Base-by-base conservation (phyloP, 805 yeast species). In the Sugiyamaella mastotermitis region DNA sequence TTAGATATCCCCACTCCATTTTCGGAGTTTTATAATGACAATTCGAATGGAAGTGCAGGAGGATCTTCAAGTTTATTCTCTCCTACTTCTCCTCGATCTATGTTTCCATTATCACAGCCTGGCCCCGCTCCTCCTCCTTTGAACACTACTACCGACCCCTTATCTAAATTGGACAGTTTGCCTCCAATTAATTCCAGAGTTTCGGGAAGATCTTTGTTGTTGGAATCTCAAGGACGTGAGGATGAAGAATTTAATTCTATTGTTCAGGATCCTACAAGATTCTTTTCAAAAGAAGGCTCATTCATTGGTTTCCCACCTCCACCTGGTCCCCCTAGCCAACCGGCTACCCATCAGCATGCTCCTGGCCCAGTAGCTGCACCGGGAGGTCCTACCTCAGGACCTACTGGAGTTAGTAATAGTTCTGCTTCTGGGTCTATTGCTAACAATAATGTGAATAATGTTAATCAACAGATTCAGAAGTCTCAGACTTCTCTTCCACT, bases 231-330 rank as follows among this genome's bases (percentile, higher is more conserved):
- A 13, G 52, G 51, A 23, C 42, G 50, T 7, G 60, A 55, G 14
- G 56, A 56, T 33, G 57, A 54, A 20, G 59, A 52, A 37, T 56
- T 52, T 29, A 52, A 49, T 32, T 54, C 50, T 25, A 40, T 56
- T 31, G 59, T 56, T 16, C 52, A 50, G 30, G 57, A 54, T 37
- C 55, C 59, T 2, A 47, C 47, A 2, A 48, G 53, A 13, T 54
- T 57, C 52, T 40, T 51, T 33, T 36, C 32, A 11, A 18, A 33
- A 14, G 40, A 43, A 11, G 29, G 42, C 3, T 40, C 37, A 18
- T 33, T 35, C 14, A 24, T 35, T 33, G 42, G 38, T 11, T 37
- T 40, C 33, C 16, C 36, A 13, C 17, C 35, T 10, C 28, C 27
- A 20, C 22, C 29, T 14, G 24, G 24, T 22, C 7, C 24, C 7